phyloP scores from a whole-genome alignment of 371 early-diverging fungal species.

The Rhizopus stolonifer region DNA sequence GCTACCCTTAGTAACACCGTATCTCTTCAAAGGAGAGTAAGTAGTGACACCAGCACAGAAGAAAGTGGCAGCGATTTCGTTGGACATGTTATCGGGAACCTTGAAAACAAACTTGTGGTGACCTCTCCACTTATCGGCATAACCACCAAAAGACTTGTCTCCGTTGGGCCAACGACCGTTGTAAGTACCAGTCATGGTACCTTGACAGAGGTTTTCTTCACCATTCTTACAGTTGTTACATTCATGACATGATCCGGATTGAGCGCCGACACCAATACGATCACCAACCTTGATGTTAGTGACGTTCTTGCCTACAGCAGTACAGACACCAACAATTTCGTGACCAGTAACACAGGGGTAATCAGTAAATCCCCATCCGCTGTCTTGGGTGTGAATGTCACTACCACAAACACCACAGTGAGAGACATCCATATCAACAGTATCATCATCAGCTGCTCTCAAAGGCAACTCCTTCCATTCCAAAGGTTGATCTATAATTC shows the following conservation, averaged over 20 bases:
- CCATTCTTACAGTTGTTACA: slow-evolving; percentile 33
- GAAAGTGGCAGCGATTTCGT: slow-evolving; percentile 50
- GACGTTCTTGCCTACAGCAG: slow-evolving; percentile 46
- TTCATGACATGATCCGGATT: slow-evolving; percentile 40
- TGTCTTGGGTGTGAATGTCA: slow-evolving; percentile 57
- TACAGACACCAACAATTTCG: slow-evolving; percentile 54
- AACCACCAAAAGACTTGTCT: slow-evolving; percentile 63
- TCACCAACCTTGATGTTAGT: slow-evolving; percentile 57
- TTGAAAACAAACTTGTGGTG: slow-evolving; percentile 47
- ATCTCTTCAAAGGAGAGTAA: slow-evolving; percentile 58
- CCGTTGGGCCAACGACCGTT: slow-evolving; percentile 54
- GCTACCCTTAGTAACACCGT: slow-evolving; percentile 44
- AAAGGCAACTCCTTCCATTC: slow-evolving; percentile 17
- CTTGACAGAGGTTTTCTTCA: slow-evolving; percentile 29
- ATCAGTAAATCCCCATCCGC: slow-evolving; percentile 51
- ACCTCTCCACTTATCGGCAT: slow-evolving; percentile 60
- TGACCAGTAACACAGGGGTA: slow-evolving; percentile 63
- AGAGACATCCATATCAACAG: slow-evolving; percentile 52
- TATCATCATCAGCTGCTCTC: slow-evolving; percentile 45
- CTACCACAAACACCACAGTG: slow-evolving; percentile 59
- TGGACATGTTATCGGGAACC: slow-evolving; percentile 54
- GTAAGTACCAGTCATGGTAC: slow-evolving; percentile 22
- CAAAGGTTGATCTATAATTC: slow-evolving; percentile 11
- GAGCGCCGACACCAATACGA: slow-evolving; percentile 68
- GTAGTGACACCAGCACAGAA: slow-evolving; percentile 61